Percentiles rank a stretch among this genome's conserved stretches.
Evolutionary conservation across 1,284 basidiomycete genomes (phyloP).

Genomic region (Cerioporus squamosus): DNA sequence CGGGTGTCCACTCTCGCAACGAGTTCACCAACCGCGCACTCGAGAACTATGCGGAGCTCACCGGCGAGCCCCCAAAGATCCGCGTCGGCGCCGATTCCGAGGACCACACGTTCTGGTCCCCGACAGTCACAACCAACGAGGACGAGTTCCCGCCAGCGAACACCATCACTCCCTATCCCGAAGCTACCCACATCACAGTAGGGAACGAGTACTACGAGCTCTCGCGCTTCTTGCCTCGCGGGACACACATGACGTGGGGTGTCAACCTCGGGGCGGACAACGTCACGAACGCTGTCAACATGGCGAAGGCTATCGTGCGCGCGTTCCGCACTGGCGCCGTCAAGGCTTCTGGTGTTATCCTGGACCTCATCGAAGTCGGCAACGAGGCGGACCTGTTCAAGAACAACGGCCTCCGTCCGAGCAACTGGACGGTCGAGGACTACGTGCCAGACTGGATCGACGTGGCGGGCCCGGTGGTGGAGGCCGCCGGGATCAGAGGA

Average conservation of each 20-base stretch:
- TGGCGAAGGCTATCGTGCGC: slow-evolving; percentile 55
- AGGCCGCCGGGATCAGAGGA: slow-evolving; percentile 34
- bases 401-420: slow-evolving; percentile 50
- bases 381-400: slow-evolving; percentile 68
- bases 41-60: slow-evolving; percentile 53
- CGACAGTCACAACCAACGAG: slow-evolving; percentile 53
- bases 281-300: slow-evolving; percentile 57
- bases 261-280: slow-evolving; percentile 64
- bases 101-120: slow-evolving; percentile 60
- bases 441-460: slow-evolving; percentile 57
- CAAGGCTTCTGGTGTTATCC: slow-evolving; percentile 44
- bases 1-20: slow-evolving; percentile 51
- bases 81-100: slow-evolving; percentile 67
- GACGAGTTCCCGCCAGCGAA: slow-evolving; percentile 53
- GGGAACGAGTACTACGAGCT: slow-evolving; percentile 61
- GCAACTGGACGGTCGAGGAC: slow-evolving; percentile 49
- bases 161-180: slow-evolving; percentile 60
- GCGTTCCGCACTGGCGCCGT: slow-evolving; percentile 53
- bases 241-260: slow-evolving; percentile 67
- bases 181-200: slow-evolving; percentile 57
- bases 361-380: slow-evolving; percentile 27
- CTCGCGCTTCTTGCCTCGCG: slow-evolving; percentile 55
- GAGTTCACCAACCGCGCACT: slow-evolving; percentile 60
- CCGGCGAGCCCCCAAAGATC: slow-evolving; percentile 56
- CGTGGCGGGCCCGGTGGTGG: slow-evolving; percentile 30